phyloP scores from a whole-genome alignment of 1,284 basidiomycete species.

The Heliocybe sulcata region DNA sequence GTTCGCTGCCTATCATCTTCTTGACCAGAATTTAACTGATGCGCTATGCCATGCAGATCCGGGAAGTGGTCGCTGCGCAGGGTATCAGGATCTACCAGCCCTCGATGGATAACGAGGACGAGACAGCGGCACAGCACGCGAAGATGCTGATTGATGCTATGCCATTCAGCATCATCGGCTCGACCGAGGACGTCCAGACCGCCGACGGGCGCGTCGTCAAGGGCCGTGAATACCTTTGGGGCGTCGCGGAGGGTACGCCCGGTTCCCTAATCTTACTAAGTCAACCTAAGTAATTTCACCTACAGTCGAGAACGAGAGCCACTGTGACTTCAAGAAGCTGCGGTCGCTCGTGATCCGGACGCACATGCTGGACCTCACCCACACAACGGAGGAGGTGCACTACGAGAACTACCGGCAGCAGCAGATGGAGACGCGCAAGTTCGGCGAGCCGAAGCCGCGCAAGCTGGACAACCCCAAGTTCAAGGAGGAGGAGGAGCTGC shows the following conservation, averaged over 20 bases:
- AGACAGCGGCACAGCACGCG: slow-evolving; percentile 83
- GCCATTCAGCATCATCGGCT: slow-evolving; percentile 98
- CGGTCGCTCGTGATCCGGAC: slow-evolving; percentile 95
- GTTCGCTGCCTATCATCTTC: slow-evolving; percentile 19
- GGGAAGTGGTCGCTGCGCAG: slow-evolving; percentile 87
- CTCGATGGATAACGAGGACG: slow-evolving; percentile 89
- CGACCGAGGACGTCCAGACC: slow-evolving; percentile 90
- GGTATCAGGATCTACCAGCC: slow-evolving; percentile 94
- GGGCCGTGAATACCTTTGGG: slow-evolving; percentile 99
- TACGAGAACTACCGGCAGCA: slow-evolving; percentile 98
- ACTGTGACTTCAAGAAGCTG: slow-evolving; percentile 99
- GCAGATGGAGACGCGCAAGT: slow-evolving; percentile 99
- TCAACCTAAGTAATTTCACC: slow-evolving; percentile 4
- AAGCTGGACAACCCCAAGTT: slow-evolving; percentile 99
- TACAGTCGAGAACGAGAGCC: slow-evolving; percentile 94
- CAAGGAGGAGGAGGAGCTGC: slow-evolving; percentile 97
- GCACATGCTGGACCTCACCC: slow-evolving; percentile 98
- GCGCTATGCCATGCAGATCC: slow-evolving; percentile 48
- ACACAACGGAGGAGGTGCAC: slow-evolving; percentile 92
- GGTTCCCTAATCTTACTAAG: slow-evolving; percentile 3
- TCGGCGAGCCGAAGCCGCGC: slow-evolving; percentile 97
- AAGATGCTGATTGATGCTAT: slow-evolving; percentile 84
- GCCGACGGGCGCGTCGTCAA: slow-evolving; percentile 91
- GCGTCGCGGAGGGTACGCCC: slow-evolving; percentile 86
- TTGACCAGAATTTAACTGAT: background rate